Percentiles rank a stretch among this genome's conserved stretches.
Conservation (phyloP, 192 early-diverging fungal genomes). For the Rhizoclosmatium sp. region DNA sequence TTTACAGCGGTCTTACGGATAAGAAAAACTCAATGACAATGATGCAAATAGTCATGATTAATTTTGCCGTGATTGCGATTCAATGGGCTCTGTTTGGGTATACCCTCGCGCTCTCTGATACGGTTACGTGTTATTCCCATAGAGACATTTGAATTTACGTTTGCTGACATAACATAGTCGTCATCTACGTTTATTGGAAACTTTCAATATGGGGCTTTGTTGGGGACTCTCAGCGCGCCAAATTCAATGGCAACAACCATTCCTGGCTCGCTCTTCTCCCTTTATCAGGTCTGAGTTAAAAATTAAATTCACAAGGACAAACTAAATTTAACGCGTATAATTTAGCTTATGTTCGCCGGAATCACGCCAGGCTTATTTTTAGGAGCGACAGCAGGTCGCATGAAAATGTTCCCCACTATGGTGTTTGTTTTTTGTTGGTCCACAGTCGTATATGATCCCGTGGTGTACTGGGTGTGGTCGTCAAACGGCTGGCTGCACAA, state of each 20-base stretch:
- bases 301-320: not conserved
- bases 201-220: slow-evolving; percentile 75
- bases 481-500: slow-evolving; percentile 7
- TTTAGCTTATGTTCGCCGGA: slow-evolving; percentile 82
- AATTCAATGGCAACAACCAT: not conserved
- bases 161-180: too few species aligned
- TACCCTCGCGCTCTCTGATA: not conserved
- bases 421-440: slow-evolving; percentile 93
- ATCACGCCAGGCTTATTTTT: slow-evolving; percentile 92
- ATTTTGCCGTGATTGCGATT: too few species aligned
- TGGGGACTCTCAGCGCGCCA: slow-evolving; percentile 41
- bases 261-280: not conserved
- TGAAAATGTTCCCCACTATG: slow-evolving; percentile 83
- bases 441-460: slow-evolving; percentile 41
- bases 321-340: not conserved
- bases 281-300: not conserved
- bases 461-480: slow-evolving; percentile 28
- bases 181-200: slow-evolving; percentile 77
- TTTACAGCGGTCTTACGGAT: too few species aligned
- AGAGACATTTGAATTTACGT: too few species aligned
- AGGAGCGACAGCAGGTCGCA: slow-evolving; percentile 88
- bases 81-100: not conserved
- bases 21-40: too few species aligned
- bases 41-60: too few species aligned
- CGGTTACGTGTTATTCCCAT: not conserved